Evolutionary conservation across 768 basidiomycete species (phyloP).

Genomic region (Rossbeevera mucosa): DNA sequence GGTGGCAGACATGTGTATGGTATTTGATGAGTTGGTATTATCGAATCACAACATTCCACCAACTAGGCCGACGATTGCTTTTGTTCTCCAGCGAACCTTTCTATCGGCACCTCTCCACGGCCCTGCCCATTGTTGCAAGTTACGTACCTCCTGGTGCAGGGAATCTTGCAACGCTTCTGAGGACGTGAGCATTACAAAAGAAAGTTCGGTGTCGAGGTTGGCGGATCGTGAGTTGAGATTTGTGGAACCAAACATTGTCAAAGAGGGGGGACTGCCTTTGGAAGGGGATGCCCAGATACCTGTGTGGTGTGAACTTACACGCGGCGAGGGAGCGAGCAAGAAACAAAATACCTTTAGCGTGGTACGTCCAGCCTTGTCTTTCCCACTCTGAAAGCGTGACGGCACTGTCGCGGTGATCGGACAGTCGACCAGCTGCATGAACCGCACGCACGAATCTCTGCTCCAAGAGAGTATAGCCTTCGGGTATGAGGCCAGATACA

Average conservation of each 20-base stretch:
- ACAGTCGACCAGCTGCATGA: constrained; percentile 38
- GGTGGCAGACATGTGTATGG: background rate
- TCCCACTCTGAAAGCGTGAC: constrained; percentile 87
- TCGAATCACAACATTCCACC: constrained; percentile 59
- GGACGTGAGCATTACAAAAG: constrained; percentile 75
- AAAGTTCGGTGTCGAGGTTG: constrained; percentile 87
- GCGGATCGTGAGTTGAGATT: constrained; percentile 91
- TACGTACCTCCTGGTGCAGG: constrained; percentile 51
- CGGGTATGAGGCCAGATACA: constrained; percentile 89
- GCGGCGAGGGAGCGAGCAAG: background rate
- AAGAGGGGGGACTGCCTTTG: constrained; percentile 45
- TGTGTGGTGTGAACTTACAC: constrained; percentile 26
- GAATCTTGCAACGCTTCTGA: constrained; percentile 45
- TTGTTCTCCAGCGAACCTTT: constrained; percentile 59
- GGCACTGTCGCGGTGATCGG: constrained; percentile 33
- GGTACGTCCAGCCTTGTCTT: constrained; percentile 91
- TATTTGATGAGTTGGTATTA: constrained; percentile 7
- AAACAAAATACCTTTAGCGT: constrained; percentile 76
- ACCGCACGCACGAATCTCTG: constrained; percentile 75
- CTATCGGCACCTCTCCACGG: constrained; percentile 60
- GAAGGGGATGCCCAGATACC: constrained; percentile 82
- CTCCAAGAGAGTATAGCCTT: constrained; percentile 88
- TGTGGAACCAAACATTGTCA: constrained; percentile 91
- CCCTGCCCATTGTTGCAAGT: constrained; percentile 44
- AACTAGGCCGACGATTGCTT: constrained; percentile 56